Evolutionary conservation across 83 land plant species (phyloP).

Genomic region (Thuja plicata): DNA sequence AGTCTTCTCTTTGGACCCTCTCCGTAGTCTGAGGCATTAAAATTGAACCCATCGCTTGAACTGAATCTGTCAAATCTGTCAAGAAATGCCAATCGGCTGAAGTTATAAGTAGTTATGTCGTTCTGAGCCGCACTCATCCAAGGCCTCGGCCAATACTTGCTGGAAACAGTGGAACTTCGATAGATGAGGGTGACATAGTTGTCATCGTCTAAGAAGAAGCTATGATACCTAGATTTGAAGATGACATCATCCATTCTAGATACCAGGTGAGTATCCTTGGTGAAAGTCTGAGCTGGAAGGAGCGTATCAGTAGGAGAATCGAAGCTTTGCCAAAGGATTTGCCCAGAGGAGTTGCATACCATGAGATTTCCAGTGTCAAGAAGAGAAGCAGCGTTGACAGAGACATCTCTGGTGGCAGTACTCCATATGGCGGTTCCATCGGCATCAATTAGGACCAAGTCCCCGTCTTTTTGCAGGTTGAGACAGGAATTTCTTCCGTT

Average conservation of each 20-base stretch:
- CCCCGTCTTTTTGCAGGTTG: too few relatives aligned
- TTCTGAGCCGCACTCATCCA: not conserved
- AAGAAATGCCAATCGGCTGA: not conserved
- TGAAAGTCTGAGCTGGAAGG: too few relatives aligned
- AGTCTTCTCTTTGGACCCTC: not conserved
- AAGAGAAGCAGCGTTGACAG: too few relatives aligned
- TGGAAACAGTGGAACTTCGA: not conserved
- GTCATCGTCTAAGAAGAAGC: not conserved
- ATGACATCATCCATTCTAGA: not conserved
- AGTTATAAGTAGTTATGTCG: not conserved
- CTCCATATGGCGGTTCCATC: too few relatives aligned
- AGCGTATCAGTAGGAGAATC: too few relatives aligned
- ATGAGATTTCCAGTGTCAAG: too few relatives aligned
- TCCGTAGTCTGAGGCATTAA: slow-evolving; percentile 33
- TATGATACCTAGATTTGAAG: not conserved
- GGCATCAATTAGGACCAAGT: too few relatives aligned
- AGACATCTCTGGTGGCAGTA: too few relatives aligned
- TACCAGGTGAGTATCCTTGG: not conserved
- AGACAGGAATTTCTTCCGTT: too few relatives aligned
- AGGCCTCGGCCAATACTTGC: not conserved
- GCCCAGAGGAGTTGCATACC: too few relatives aligned
- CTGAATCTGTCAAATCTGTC: not conserved
- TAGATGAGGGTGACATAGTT: not conserved
- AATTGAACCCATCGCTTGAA: slow-evolving; percentile 29
- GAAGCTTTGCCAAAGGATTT: too few relatives aligned